These are phyloP conservation scores for Colletotrichum siamense DNA, from an alignment of 2,329 filamentous ascomycete species.

Conservation along the genomic window DNA sequence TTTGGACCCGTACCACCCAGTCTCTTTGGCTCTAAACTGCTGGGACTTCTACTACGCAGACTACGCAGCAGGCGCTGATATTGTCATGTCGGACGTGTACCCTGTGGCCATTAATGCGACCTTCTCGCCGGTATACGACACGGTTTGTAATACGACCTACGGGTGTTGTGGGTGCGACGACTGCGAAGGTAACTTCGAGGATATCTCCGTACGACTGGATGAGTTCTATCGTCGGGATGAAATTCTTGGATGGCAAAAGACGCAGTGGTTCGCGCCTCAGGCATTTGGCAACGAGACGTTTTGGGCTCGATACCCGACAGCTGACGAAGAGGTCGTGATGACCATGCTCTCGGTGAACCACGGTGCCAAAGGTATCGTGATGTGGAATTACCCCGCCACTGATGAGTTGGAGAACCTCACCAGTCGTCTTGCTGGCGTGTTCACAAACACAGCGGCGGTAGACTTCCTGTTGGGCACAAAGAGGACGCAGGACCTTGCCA, in stretches of 20 bases:
- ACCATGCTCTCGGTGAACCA: conserved; percentile 49
- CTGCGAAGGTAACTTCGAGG: conserved; percentile 57
- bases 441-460: conserved; percentile 39
- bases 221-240: conserved; percentile 40
- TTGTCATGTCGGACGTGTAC: conserved; percentile 66
- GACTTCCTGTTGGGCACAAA: conserved; percentile 32
- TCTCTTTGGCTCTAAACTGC: conserved; percentile 65
- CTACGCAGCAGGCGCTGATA: conserved; percentile 61
- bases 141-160: conserved; percentile 61
- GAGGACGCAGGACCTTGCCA: neutral
- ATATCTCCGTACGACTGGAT: conserved; percentile 51
- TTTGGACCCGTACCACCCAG: conserved; percentile 66
- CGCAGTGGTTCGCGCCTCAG: conserved; percentile 51
- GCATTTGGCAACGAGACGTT: conserved; percentile 53
- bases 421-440: conserved; percentile 41
- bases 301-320: conserved; percentile 51
- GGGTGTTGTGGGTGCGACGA: conserved; percentile 70
- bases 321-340: conserved; percentile 50
- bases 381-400: conserved; percentile 51
- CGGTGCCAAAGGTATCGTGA: conserved; percentile 47
- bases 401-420: conserved; percentile 40
- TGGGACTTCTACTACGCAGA: conserved; percentile 63
- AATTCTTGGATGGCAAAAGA: conserved; percentile 49
- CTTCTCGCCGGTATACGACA: conserved; percentile 58
- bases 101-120: conserved; percentile 62